Evolutionary conservation across 148 eudicot genomes (phyloP), one percentile per base, ranked within the genome.

Genomic region (Fagopyrum homotropicum): DNA sequence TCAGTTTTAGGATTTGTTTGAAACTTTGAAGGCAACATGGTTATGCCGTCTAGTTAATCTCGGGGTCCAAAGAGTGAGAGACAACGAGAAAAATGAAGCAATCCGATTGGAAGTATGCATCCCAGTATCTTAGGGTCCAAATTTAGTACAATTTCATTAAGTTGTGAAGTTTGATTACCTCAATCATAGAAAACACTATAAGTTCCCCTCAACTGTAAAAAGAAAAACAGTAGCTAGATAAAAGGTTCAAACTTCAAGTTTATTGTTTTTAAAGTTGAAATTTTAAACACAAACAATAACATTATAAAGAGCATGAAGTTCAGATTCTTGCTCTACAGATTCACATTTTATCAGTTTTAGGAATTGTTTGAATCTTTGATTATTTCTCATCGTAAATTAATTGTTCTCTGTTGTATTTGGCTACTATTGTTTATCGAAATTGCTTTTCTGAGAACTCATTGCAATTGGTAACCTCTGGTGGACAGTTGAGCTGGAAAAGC

Each of bases 401-500:
- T 49, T 2, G 12, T 49, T 49, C 2, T 49, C 12, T 49, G 52
- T 49, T 49, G 0, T 49, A 49, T 49, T 12, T 49, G 52, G 52
- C 11, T 49, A 49, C 52, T 8, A 9, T 49, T 49, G 52, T 49
- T 9, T 49, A 49, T 49, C 15, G 9, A 22, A 26, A 22, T 60
- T 35, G 22, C 9, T 11, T 60, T 60, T 22, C 26, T 26, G 14
- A 22, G 22, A 8, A 60, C 17, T 40, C 12, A 63, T 4, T 11
- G 14, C 3, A 63, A 72, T 35, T 47, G 1, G 17, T 19, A 72
- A 70, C 49, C 0, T 47, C 4, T 72, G 15, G 6, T 72, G 74
- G 30, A 47, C 82, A 93, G 98, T 91, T 86, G 98, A 93, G 90
- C 91, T 93, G 79, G 97, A 87, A 80, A 91, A 88, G 76, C 94